phyloP scores from a whole-genome alignment of 257 asterid species.

The Solanum paucissectum region DNA sequence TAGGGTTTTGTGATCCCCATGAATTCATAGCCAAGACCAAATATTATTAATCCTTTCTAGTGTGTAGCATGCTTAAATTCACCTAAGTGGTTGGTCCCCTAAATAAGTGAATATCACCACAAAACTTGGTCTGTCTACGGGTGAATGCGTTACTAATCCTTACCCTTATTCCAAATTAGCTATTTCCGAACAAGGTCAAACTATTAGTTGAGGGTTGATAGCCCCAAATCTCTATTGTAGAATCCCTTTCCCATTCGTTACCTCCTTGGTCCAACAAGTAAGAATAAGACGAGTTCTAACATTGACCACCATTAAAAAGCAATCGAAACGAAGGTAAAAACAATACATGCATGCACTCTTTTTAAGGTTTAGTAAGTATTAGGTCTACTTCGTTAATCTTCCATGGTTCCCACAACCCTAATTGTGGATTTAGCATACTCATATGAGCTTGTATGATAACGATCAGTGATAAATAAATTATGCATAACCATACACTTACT shows the following conservation, averaged over 20 bases:
- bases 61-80: neutral
- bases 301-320: neutral
- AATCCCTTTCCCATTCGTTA: neutral
- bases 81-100: no score
- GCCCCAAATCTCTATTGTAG: neutral
- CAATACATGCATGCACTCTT: neutral
- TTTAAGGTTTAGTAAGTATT: no score
- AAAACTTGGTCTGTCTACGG: no score
- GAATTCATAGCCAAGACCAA: neutral
- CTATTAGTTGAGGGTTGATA: neutral
- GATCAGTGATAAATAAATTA: neutral
- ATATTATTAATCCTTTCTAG: neutral
- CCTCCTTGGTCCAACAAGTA: neutral
- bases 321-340: neutral
- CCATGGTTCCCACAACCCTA: neutral
- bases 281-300: neutral
- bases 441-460: neutral
- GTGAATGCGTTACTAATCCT: no score
- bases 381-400: neutral
- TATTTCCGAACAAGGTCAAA: neutral
- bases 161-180: no score
- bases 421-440: neutral
- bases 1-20: neutral
- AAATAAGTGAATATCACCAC: no score
- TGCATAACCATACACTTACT: neutral